phyloP scores from a whole-genome alignment of 169 alveolate genomes.

The Amoebophrya sp. region DNA sequence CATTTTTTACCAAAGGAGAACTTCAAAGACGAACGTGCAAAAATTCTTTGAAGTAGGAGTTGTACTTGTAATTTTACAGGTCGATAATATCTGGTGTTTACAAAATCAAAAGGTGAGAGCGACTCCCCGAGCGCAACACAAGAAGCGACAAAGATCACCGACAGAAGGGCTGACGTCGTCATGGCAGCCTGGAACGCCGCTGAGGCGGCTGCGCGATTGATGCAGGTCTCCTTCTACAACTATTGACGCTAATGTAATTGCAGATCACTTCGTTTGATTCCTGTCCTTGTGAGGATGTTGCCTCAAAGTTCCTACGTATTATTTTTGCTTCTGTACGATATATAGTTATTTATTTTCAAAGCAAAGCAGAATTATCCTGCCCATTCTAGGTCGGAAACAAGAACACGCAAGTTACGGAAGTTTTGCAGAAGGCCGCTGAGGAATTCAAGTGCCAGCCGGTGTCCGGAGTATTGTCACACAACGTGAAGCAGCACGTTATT shows the following conservation, averaged over 20 bases:
- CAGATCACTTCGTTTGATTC: no score
- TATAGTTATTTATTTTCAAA: no score
- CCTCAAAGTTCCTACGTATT: no score
- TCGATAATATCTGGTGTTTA: no score
- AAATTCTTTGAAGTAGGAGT: no score
- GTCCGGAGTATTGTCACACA: slow-evolving; percentile 71
- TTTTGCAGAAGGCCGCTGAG: slow-evolving; percentile 71
- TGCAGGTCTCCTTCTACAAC: slow-evolving; percentile 46
- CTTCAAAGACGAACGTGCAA: no score
- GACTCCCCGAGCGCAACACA: background rate
- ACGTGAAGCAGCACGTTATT: slow-evolving; percentile 68
- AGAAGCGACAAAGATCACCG: slow-evolving; percentile 48
- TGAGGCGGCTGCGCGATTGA: slow-evolving; percentile 83
- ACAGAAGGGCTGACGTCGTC: slow-evolving; percentile 56
- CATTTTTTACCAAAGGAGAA: no score
- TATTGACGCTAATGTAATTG: no score
- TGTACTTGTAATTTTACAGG: no score
- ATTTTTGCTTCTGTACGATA: no score
- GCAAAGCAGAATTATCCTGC: background rate
- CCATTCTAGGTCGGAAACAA: slow-evolving; percentile 74
- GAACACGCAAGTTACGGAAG: slow-evolving; percentile 82
- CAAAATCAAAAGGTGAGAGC: background rate
- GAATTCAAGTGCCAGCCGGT: slow-evolving; percentile 65
- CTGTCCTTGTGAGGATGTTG: no score
- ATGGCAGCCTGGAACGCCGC: slow-evolving; percentile 83